Conservation (phyloP, 164 flowering plant species). For the Nymphaea colorata region DNA sequence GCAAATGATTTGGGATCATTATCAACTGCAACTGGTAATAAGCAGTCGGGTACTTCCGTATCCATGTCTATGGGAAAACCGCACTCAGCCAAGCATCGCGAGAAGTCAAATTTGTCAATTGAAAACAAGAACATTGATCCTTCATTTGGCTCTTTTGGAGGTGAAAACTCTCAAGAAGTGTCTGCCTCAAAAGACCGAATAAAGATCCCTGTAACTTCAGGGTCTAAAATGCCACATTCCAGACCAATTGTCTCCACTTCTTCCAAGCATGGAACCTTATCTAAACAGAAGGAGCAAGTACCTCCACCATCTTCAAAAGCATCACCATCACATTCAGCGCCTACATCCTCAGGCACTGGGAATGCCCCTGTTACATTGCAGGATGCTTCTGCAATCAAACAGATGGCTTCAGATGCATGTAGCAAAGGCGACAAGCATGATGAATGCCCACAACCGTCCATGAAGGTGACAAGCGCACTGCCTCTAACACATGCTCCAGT, state of each 20-base stretch:
- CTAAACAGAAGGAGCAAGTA: slow-evolving; percentile 26
- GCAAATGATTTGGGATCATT: slow-evolving; percentile 2
- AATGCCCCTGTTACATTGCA: slow-evolving; percentile 30
- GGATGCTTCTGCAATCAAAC: slow-evolving; percentile 26
- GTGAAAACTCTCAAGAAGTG: slow-evolving; percentile 27
- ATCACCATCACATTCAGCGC: slow-evolving; percentile 16
- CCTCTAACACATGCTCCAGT: slow-evolving; percentile 27
- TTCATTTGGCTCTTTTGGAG: slow-evolving; percentile 13
- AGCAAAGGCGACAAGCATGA: slow-evolving; percentile 42
- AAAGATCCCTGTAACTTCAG: slow-evolving; percentile 25
- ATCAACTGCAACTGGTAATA: slow-evolving; percentile 22
- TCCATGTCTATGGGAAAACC: slow-evolving; percentile 14
- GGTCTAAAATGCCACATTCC: slow-evolving; percentile 28
- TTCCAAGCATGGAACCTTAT: slow-evolving; percentile 17
- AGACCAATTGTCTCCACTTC: slow-evolving; percentile 24
- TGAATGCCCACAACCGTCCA: slow-evolving; percentile 28
- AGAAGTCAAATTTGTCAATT: slow-evolving; percentile 13
- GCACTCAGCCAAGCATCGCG: slow-evolving; percentile 21
- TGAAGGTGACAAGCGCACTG: slow-evolving; percentile 29
- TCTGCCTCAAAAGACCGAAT: slow-evolving; percentile 27
- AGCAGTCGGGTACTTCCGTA: slow-evolving; percentile 3
- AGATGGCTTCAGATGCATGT: slow-evolving; percentile 21
- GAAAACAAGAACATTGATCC: slow-evolving; percentile 30
- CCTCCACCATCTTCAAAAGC: slow-evolving; percentile 35
- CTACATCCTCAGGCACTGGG: slow-evolving; percentile 22